Percentiles rank a stretch among this genome's conserved stretches.
phyloP scores from a whole-genome alignment of 2,329 filamentous ascomycete genomes.

The Sclerotinia glacialis region DNA sequence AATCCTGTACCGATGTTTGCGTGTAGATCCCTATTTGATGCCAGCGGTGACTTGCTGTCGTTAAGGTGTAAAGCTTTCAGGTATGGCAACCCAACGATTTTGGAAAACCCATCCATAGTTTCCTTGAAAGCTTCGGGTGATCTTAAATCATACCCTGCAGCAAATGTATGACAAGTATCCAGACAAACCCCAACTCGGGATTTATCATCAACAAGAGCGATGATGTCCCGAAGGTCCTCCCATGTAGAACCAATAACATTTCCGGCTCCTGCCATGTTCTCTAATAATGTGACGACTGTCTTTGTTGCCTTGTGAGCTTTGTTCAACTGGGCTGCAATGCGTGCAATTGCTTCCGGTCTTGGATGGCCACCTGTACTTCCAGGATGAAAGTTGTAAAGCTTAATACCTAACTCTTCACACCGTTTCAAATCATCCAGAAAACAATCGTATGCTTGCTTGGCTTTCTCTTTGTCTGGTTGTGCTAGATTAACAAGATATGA shows the following conservation, averaged over 20 bases:
- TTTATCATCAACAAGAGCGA: slow-evolving; percentile 76
- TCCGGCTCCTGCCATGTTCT: slow-evolving; percentile 92
- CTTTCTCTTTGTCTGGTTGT: slow-evolving; percentile 74
- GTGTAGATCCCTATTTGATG: slow-evolving; percentile 81
- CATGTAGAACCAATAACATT: slow-evolving; percentile 85
- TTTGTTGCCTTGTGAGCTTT: slow-evolving; percentile 73
- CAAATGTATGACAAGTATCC: slow-evolving; percentile 95
- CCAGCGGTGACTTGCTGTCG: slow-evolving; percentile 88
- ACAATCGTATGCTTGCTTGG: slow-evolving; percentile 76
- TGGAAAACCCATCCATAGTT: slow-evolving; percentile 74
- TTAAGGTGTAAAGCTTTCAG: slow-evolving; percentile 88
- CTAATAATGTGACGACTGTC: slow-evolving; percentile 77
- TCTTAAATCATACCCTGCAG: slow-evolving; percentile 86
- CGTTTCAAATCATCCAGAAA: slow-evolving; percentile 87
- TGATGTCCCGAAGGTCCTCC: slow-evolving; percentile 82
- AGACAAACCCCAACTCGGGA: slow-evolving; percentile 86
- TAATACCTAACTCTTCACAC: slow-evolving; percentile 82
- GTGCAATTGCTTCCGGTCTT: slow-evolving; percentile 66
- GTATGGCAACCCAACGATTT: slow-evolving; percentile 72
- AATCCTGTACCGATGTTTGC: slow-evolving; percentile 97
- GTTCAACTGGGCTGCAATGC: slow-evolving; percentile 82
- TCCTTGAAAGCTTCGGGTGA: slow-evolving; percentile 68
- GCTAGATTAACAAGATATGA: slow-evolving; percentile 97
- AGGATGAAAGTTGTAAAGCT: slow-evolving; percentile 97
- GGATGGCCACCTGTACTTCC: slow-evolving; percentile 72